Evolutionary conservation across 2,329 filamentous ascomycete species (phyloP).

Genomic region (Diaporthe longicolla): DNA sequence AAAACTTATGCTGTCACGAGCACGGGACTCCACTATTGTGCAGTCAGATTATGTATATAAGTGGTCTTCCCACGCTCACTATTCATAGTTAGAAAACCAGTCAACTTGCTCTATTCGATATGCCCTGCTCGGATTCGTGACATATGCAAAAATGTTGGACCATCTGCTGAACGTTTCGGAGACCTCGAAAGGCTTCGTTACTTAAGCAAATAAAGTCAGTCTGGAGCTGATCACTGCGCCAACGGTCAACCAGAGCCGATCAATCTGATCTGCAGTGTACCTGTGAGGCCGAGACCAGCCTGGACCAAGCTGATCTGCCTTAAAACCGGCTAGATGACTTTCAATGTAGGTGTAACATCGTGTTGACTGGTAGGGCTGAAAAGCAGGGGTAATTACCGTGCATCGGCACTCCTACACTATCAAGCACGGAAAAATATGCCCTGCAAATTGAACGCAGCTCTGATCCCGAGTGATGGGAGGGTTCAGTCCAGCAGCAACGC

Average conservation of each 20-base stretch:
- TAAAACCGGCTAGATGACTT: background rate
- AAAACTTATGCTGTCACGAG: no score
- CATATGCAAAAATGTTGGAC: background rate
- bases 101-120: no score
- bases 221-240: no score
- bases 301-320: background rate
- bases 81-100: no score
- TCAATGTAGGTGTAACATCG: slow-evolving; percentile 20
- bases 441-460: background rate
- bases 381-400: background rate
- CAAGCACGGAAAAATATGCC: background rate
- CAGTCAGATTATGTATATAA: no score
- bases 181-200: no score
- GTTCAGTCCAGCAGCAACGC: background rate
- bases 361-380: background rate
- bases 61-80: no score
- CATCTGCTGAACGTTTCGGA: background rate
- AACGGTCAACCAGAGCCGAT: no score
- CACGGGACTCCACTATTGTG: no score
- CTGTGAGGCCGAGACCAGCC: background rate
- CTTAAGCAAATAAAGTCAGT: no score
- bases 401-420: no score
- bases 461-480: background rate
- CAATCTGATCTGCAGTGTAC: background rate
- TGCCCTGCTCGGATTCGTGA: no score